A percentile compares a stretch with the other conserved stretches of the same genome.
Conservation (phyloP, 192 early-diverging fungal genomes). For the Backusella tuberculispora region DNA sequence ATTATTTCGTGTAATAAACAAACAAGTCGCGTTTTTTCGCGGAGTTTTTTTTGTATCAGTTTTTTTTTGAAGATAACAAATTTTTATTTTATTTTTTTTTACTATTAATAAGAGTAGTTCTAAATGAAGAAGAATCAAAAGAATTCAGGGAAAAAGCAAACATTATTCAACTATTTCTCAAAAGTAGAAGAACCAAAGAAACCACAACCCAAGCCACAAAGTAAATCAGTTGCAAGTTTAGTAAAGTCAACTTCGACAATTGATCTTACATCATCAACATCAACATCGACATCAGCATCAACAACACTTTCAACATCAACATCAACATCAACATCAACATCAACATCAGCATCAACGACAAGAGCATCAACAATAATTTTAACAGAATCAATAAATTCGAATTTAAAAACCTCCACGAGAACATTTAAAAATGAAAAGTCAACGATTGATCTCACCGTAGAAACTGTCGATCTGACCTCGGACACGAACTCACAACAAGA, state of each 20-base stretch:
- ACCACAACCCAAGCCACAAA: neutral
- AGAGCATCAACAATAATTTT: neutral
- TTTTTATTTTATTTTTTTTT: constrained; percentile 7
- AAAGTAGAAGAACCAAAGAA: constrained; percentile 6
- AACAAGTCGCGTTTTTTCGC: neutral
- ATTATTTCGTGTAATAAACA: neutral
- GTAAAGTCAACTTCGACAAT: neutral
- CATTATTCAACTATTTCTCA: neutral
- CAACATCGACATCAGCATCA: neutral
- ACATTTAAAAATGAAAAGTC: neutral
- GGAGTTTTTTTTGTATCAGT: neutral
- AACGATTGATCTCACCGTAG: neutral
- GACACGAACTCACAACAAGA: neutral
- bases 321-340: no score
- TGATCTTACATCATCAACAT: neutral
- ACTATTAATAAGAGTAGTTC: neutral
- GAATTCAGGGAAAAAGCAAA: neutral
- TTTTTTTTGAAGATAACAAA: neutral
- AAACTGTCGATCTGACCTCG: neutral
- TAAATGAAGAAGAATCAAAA: constrained; percentile 1
- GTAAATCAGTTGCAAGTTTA: neutral
- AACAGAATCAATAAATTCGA: neutral
- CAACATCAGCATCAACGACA: neutral
- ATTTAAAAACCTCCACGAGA: neutral
- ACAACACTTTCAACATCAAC: neutral